phyloP scores from a whole-genome alignment of 495 filamentous ascomycete genomes.

The Chaetomidium leptoderma region DNA sequence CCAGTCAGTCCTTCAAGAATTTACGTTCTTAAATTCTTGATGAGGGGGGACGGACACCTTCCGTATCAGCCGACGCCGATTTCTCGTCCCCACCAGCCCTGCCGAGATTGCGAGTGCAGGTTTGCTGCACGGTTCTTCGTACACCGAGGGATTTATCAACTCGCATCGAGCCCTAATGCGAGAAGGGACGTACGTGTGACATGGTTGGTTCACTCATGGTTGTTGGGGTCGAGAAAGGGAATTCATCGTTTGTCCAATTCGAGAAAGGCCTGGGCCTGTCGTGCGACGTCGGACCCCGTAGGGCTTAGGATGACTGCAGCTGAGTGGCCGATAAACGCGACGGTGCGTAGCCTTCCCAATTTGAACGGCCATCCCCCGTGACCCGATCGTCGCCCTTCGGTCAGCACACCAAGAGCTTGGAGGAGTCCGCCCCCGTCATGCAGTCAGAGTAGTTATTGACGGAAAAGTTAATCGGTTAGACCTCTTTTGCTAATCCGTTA shows the following conservation, averaged over 20 bases:
- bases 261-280: background rate
- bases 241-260: background rate
- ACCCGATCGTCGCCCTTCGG: too few species aligned
- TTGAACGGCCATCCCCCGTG: background rate
- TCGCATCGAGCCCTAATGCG: background rate
- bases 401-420: too few species aligned
- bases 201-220: too few species aligned
- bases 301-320: constrained; percentile 8
- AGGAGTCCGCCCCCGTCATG: too few species aligned
- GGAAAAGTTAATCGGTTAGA: too few species aligned
- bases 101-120: background rate
- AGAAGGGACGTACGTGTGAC: background rate
- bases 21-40: too few species aligned
- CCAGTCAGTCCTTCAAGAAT: too few species aligned
- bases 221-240: background rate
- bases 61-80: background rate
- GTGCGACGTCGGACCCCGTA: constrained; percentile 8
- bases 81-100: background rate
- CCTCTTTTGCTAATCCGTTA: too few species aligned
- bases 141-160: background rate
- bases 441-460: too few species aligned
- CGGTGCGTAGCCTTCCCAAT: background rate
- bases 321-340: constrained; percentile 10
- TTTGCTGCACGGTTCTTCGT: background rate
- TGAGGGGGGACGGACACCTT: too few species aligned